Base-by-base conservation (phyloP, 192 early-diverging fungal genomes). In the Entophlyctis luteolus region DNA sequence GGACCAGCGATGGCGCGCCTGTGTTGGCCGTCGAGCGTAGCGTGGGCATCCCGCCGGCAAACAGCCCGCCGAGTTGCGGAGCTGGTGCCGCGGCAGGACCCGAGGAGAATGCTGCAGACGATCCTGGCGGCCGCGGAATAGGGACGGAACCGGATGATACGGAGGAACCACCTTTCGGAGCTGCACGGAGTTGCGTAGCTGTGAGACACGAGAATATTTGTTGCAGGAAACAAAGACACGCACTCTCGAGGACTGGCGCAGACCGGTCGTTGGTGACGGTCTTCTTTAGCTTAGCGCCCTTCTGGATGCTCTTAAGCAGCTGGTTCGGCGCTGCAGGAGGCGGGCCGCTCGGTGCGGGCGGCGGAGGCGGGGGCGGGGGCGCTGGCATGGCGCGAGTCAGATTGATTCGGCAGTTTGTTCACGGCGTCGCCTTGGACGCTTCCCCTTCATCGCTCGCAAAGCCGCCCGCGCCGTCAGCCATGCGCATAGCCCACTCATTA, bases 1-100 rank as follows among this genome's bases (percentile, higher is more conserved):
- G 8, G 27, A 6, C 33, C 23, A 58, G 16, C 1, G 29, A 48
- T 32, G 49, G 2, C 38, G 54, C 39, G n/a, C 56, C 20, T 20
- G 45, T 60, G 27, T 55, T 60, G 38, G 72, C 79, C 1, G 80
- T 59, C 2, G 80, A 68, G 47, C 72, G 77, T 28, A 84, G 62
- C 57, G 82, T 84, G 6, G 82, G 82, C 79, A 84, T 84, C 45
- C 82, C 82, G 12, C 82, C 82, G 3, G 82, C 80, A 72, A 84
- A 84, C 34, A 84, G 67, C 1, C 82, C 81, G 25, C 82, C 82
- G 16, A 84, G 55, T 48, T 73, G 66, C 25, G 68, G 72, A 18
- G 48, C 76, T 12, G 25, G 1, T 18, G 48, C 53, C 4, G 54
- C 58, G 0, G 53, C 72, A n/a, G 66, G 70, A 50, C 72, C 48